Evolutionary conservation across 371 early-diverging fungal genomes (phyloP), one percentile per base, ranked within the genome.

Genomic region (Mucor saturninus): DNA sequence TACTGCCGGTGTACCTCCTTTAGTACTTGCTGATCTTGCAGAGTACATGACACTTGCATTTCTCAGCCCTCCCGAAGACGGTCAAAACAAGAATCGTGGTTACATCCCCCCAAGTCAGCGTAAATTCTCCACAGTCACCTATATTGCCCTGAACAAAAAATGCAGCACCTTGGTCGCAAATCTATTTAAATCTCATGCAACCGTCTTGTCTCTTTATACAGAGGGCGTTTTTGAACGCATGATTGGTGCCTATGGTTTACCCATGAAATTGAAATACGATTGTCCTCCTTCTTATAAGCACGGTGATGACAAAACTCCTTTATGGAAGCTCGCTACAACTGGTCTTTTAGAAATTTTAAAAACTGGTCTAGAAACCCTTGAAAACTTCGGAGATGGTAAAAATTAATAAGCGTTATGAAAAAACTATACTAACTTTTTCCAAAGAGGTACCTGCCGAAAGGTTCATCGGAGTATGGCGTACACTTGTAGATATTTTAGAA

Each of bases 261-360:
- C 91, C 0, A 91, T 94, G 92, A 79, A 83, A 21, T 76, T 88
- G 7, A 89, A 91, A 61, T 91, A 92, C 56, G 87, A 87, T 50
- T 92, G 94, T 53, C 94, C 93, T 5, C 77, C 83, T 9, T 86
- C 90, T 2, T 89, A 83, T 40, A 84, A 80, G 49, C 89, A 91
- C 65, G 76, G 76, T 7, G 78, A 83, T 37, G 91, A 94, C 38
- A 86, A 89, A 46, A 86, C 87, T 5, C 92, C 93, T 2, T 69
- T 94, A 5, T 94, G 92, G 92, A 86, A 89, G 63, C 51, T 73
- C 3, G 92, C 91, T 7, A 90, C 90, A 0, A 84, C 69, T n/a
- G 83, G 88, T 0, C 75, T 85, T n/a, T 67, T 91, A 61, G 86
- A 89, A 14, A 74, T 90, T 9, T 69, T 91, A 26, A 75, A 81